Percentiles rank a stretch among this genome's conserved stretches.
Evolutionary conservation across 164 flowering plant genomes (phyloP).

Genomic region (Chloranthus sessilifolius): DNA sequence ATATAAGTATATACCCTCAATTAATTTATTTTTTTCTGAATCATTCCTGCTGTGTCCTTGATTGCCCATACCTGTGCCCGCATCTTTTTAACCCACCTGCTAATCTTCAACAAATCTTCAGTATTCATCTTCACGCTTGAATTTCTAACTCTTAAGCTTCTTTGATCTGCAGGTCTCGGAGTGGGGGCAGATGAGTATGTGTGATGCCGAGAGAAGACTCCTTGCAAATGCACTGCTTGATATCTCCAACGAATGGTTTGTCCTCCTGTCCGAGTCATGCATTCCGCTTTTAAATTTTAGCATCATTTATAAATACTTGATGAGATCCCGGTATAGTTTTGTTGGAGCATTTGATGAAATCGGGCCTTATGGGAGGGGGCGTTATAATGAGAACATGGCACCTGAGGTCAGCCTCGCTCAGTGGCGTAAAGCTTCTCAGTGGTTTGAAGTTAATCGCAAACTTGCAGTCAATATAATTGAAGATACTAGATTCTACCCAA

Average conservation of each 20-base stretch:
- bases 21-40: too few relatives aligned
- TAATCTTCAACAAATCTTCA: too few relatives aligned
- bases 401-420: constrained; percentile 61
- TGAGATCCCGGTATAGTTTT: constrained; percentile 60
- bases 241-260: constrained; percentile 73
- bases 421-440: constrained; percentile 97
- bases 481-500: constrained; percentile 59
- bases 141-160: too few relatives aligned
- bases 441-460: constrained; percentile 71
- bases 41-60: background rate
- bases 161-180: constrained; percentile 46
- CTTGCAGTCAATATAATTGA: constrained; percentile 57
- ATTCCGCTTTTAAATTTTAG: constrained; percentile 76
- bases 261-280: constrained; percentile 84
- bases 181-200: constrained; percentile 95
- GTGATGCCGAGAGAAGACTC: constrained; percentile 93
- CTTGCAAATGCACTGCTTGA: constrained; percentile 90
- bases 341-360: constrained; percentile 70
- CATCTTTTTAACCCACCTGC: too few relatives aligned
- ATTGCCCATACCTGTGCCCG: too few relatives aligned
- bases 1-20: too few relatives aligned
- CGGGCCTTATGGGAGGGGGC: constrained; percentile 82
- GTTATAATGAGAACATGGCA: constrained; percentile 53
- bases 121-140: too few relatives aligned
- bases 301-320: constrained; percentile 51